Base-by-base conservation (phyloP, 2,329 filamentous ascomycete genomes). In the Fusarium ambrosium region DNA sequence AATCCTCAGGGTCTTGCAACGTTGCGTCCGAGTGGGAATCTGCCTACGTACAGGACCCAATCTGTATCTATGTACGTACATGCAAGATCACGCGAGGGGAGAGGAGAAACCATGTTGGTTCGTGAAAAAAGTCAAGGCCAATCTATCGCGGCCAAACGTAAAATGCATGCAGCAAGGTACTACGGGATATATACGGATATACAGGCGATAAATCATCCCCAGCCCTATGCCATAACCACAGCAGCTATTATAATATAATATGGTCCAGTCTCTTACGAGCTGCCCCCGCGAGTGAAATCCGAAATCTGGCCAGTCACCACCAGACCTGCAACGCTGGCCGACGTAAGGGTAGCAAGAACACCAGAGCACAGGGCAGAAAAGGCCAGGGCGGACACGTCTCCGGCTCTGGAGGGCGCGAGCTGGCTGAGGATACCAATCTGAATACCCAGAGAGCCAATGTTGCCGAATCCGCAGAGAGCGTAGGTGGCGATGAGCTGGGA, bases 341-440 rank as follows among this genome's bases (percentile, higher is more conserved):
- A 94, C 4, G 92, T 95, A 77, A 97, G 85, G 0, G 95, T 97
- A 32, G 93, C 90, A 69, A 97, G 85, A 37, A 97, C 90, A 79
- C 95, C 95, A 0, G 93, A 92, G 62, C 95, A 81, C 73, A 97
- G 88, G 7, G 95, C 94, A 36, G 92, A 95, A 22, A 97, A 67
- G 4, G 94, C 94, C 32, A 97, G 88, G 56, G 88, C 88, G 5
- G 93, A 92, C 13, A 97, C 92, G 77, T 97, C 93, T 68, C 92
- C 93, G 41, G 90, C 89, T 53, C 94, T 90, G 5, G 87, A 87
- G 1, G 95, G 94, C 0, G 94, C 92, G 70, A 97, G 90, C 84
- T 97, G 94, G 5, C 92, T 90, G 62, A 97, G 88, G 68, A 97
- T 94, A 86, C 95, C 95, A 71, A 97, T 97, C 84, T 97, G 95